A percentile compares a stretch with the other conserved stretches of the same genome.
Evolutionary conservation across 257 asterid genomes (phyloP).

Genomic region (Ophiorrhiza pumila): DNA sequence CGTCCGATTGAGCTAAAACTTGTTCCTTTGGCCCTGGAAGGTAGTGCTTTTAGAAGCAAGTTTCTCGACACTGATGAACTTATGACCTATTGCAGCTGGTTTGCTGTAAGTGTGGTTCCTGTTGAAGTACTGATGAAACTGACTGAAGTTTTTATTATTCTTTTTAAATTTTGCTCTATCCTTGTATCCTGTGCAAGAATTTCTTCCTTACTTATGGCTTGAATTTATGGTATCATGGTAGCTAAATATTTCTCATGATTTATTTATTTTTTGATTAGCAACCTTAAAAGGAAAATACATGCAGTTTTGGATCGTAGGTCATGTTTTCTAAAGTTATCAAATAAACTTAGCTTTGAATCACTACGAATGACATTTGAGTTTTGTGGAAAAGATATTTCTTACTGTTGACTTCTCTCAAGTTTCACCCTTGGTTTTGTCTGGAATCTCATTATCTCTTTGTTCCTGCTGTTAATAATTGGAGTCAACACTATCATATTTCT

Average conservation of each 20-base stretch:
- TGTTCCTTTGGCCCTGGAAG: conserved; percentile 87
- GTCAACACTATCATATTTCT: not conserved
- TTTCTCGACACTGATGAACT: conserved; percentile 88
- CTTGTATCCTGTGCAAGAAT: conserved; percentile 1
- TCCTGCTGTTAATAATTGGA: not conserved
- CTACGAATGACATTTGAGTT: not conserved
- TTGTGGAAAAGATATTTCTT: not conserved
- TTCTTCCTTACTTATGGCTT: not conserved
- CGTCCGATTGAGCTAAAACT: conserved; percentile 83
- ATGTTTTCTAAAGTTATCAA: not conserved
- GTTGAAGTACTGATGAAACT: conserved; percentile 6
- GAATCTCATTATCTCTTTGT: not conserved
- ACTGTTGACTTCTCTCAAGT: not conserved
- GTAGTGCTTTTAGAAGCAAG: conserved; percentile 87
- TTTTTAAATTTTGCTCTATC: not conserved
- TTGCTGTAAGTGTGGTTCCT: conserved; percentile 67
- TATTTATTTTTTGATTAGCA: not conserved
- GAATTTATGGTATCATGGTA: not conserved
- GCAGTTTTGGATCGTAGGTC: not conserved
- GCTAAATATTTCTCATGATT: not conserved
- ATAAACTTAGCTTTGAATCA: not conserved
- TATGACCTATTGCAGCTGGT: conserved; percentile 98
- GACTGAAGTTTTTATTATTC: not conserved
- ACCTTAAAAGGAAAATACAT: not conserved
- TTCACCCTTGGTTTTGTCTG: not conserved